phyloP scores from a whole-genome alignment of 345 rosid species.

The Trapa incisa region DNA sequence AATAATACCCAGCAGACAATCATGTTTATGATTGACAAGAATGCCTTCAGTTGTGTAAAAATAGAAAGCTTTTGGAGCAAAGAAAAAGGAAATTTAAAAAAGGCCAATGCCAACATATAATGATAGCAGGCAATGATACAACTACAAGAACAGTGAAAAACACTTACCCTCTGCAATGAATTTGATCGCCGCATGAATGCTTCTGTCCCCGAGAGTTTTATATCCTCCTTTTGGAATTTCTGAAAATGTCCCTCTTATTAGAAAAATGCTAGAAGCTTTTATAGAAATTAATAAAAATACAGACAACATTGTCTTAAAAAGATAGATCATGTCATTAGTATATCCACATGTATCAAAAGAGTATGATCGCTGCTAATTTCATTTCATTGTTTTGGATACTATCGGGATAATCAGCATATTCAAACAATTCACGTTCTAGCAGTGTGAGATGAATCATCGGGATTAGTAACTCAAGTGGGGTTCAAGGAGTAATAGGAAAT shows the following conservation, averaged over 20 bases:
- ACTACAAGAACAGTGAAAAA: not conserved
- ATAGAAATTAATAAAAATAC: not conserved
- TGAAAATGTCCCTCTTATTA: constrained; percentile 19
- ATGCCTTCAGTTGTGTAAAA: not conserved
- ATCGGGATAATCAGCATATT: not conserved
- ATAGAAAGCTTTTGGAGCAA: not conserved
- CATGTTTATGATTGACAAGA: not conserved
- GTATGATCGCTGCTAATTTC: not conserved
- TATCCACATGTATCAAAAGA: not conserved
- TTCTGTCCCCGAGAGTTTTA: constrained; percentile 71
- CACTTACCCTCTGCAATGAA: constrained; percentile 68
- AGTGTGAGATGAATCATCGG: not conserved
- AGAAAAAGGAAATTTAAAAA: not conserved
- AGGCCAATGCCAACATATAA: not conserved
- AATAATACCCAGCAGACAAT: not conserved
- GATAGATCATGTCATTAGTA: not conserved
- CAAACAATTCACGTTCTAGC: not conserved
- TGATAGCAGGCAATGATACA: not conserved
- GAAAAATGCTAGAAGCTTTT: not conserved
- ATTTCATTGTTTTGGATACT: not conserved
- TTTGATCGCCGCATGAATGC: constrained; percentile 71
- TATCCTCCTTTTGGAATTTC: constrained; percentile 94
- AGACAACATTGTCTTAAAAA: not conserved
- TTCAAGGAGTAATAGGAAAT: not conserved
- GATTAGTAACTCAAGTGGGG: not conserved